Evolutionary conservation across 2,329 filamentous ascomycete species (phyloP).

Genomic region (Trichothecium sympodiale): DNA sequence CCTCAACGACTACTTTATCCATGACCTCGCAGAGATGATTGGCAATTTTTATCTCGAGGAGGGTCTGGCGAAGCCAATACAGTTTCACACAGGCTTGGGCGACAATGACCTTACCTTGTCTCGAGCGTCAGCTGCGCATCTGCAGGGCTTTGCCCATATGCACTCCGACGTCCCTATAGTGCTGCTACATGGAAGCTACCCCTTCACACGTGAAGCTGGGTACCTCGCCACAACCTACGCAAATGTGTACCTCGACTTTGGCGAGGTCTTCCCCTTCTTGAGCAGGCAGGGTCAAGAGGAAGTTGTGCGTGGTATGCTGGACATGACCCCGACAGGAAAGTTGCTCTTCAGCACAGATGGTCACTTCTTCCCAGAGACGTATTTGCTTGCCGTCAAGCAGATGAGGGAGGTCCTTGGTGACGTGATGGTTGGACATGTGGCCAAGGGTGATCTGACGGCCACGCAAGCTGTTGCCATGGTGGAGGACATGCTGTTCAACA

Average conservation of each 20-base stretch:
- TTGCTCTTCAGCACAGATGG: slow-evolving; percentile 74
- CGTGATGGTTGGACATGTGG: slow-evolving; percentile 56
- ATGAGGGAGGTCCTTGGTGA: slow-evolving; percentile 59
- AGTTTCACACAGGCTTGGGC: slow-evolving; percentile 75
- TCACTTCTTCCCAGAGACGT: slow-evolving; percentile 70
- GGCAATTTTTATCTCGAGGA: too few relatives aligned
- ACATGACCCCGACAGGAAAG: slow-evolving; percentile 65
- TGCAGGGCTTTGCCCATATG: slow-evolving; percentile 61
- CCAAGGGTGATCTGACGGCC: slow-evolving; percentile 48
- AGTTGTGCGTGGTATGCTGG: slow-evolving; percentile 60
- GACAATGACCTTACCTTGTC: slow-evolving; percentile 66
- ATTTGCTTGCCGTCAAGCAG: slow-evolving; percentile 60
- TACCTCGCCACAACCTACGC: slow-evolving; percentile 68
- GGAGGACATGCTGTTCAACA: slow-evolving; percentile 62
- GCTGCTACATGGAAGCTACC: slow-evolving; percentile 70
- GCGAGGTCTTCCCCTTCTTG: slow-evolving; percentile 70
- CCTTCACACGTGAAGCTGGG: slow-evolving; percentile 66
- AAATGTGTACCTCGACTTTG: slow-evolving; percentile 75
- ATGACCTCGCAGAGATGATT: too few relatives aligned
- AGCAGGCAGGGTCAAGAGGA: slow-evolving; percentile 65
- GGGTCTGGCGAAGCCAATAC: slow-evolving; percentile 56
- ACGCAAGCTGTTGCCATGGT: slow-evolving; percentile 52
- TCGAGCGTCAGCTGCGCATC: slow-evolving; percentile 60
- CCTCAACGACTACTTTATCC: slow-evolving; percentile 61
- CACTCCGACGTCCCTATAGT: slow-evolving; percentile 65